Conservation (phyloP, 2,329 filamentous ascomycete genomes). For the Pleoardoris graminearum region DNA sequence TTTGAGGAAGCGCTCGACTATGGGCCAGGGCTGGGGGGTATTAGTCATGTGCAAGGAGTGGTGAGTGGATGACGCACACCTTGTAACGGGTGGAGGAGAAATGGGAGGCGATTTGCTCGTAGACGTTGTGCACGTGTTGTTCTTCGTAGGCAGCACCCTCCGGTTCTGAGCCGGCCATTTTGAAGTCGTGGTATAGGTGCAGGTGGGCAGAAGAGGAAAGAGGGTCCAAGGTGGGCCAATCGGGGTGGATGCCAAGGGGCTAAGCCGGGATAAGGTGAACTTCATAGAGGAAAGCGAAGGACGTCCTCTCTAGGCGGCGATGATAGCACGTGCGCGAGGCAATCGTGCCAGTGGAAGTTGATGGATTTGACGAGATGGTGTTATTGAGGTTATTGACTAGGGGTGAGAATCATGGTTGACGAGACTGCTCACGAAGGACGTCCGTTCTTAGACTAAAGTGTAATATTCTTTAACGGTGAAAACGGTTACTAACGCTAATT, state of each 20-base stretch:
- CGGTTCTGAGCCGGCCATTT: conserved; percentile 25
- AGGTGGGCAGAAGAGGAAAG: not conserved
- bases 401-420: too few species aligned
- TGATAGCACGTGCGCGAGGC: too few species aligned
- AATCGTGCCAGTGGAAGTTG: too few species aligned
- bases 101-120: conserved; percentile 82
- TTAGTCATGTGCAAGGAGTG: conserved; percentile 20
- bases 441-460: too few species aligned
- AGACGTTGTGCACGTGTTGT: conserved; percentile 86
- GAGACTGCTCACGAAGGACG: too few species aligned
- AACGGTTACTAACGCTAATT: too few species aligned
- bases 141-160: conserved; percentile 71
- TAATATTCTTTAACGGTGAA: too few species aligned
- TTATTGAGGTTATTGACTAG: too few species aligned
- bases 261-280: not conserved
- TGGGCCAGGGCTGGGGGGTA: conserved; percentile 76
- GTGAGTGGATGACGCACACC: conserved; percentile 47
- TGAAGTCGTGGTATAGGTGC: not conserved
- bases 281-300: not conserved
- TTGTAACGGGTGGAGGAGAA: conserved; percentile 79
- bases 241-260: conserved; percentile 1
- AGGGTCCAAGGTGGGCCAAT: conserved; percentile 2
- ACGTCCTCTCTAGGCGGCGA: not conserved
- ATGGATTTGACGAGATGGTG: too few species aligned
- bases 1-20: conserved; percentile 77